Evolutionary conservation across 805 yeast genomes (phyloP).

Genomic region (Metschnikowia sp.): DNA sequence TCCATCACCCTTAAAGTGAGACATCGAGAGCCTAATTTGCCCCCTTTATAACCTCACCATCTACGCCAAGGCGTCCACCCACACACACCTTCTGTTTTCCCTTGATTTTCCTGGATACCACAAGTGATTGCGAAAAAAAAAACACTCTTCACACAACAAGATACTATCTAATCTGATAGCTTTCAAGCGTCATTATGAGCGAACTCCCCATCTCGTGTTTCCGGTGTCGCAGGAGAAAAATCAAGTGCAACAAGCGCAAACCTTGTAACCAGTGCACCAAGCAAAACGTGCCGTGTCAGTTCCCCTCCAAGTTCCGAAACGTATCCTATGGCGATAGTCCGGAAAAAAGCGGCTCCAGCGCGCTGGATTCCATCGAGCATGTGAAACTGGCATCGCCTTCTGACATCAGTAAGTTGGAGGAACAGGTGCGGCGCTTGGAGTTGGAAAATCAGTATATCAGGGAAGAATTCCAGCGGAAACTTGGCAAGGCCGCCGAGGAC

Average conservation of each 20-base stretch:
- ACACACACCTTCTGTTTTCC: too few relatives aligned
- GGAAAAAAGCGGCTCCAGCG: constrained; percentile 1
- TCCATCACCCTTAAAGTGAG: too few relatives aligned
- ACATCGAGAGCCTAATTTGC: too few relatives aligned
- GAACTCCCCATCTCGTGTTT: constrained; percentile 18
- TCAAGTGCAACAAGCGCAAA: constrained; percentile 19
- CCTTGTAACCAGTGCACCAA: constrained; percentile 18
- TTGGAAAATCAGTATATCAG: constrained; percentile 5
- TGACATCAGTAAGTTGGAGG: constrained; percentile 2
- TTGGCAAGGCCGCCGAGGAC: neutral
- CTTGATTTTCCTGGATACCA: too few relatives aligned
- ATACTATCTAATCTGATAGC: too few relatives aligned
- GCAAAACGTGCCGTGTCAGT: constrained; percentile 14
- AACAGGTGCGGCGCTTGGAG: constrained; percentile 3
- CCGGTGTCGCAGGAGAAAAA: constrained; percentile 18
- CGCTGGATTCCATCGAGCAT: neutral
- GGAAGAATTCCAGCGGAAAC: neutral
- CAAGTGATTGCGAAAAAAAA: too few relatives aligned
- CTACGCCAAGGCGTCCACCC: too few relatives aligned
- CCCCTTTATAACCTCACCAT: too few relatives aligned
- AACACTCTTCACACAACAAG: too few relatives aligned
- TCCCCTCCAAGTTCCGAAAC: constrained; percentile 18
- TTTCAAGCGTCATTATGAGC: constrained; percentile 1
- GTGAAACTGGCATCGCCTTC: neutral
- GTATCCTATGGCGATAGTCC: neutral